Evolutionary conservation across 163 green algal species (phyloP).

Genomic region (Trebouxia gelatinosa): DNA sequence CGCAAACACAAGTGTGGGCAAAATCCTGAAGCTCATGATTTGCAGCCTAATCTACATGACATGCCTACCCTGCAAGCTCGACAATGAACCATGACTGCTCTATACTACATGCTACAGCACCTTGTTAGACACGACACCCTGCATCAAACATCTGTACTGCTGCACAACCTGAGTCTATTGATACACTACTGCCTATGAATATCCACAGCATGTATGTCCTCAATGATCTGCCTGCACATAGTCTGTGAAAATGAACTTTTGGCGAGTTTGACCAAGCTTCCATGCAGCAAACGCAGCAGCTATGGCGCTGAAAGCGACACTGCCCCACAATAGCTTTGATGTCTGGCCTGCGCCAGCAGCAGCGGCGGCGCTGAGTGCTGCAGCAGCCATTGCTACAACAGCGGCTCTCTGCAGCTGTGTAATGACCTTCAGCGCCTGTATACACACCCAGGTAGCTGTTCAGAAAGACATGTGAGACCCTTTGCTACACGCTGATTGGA

Average conservation of each 20-base stretch:
- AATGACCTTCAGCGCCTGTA: conserved; percentile 13
- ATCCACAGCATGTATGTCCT: no score
- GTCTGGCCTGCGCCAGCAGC: conserved; percentile 2
- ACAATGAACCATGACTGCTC: no score
- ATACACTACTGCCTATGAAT: no score
- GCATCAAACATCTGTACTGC: no score
- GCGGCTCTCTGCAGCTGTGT: neutral
- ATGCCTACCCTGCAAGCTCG: no score
- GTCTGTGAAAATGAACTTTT: conserved; percentile 24
- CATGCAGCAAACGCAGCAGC: neutral
- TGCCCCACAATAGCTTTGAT: neutral
- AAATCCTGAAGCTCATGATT: no score
- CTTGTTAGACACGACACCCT: no score
- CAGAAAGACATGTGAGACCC: neutral
- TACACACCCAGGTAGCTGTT: neutral
- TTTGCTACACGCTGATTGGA: no score
- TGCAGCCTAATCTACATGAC: no score
- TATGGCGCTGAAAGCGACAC: neutral
- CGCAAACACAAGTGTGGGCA: no score
- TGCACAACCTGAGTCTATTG: no score
- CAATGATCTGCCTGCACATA: conserved; percentile 21
- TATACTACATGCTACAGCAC: no score
- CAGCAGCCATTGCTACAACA: neutral
- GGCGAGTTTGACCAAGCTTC: neutral
- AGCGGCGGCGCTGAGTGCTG: neutral